Evolutionary conservation across 345 rosid genomes (phyloP), one percentile per base, ranked within the genome.

Genomic region (Populus euphratica): DNA sequence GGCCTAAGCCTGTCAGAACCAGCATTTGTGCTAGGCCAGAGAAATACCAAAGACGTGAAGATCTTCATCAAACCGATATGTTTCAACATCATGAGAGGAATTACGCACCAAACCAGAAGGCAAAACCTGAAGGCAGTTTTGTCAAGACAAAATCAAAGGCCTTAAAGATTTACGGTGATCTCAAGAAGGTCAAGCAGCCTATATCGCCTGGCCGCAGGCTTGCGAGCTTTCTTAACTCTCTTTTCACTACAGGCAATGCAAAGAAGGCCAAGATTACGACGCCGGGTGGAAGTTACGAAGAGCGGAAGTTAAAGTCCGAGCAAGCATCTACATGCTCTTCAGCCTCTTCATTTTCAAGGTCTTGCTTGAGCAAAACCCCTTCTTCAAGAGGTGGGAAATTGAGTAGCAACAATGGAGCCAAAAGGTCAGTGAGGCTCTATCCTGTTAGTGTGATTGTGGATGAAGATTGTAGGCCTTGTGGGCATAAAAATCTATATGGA

Each of bases 311-410:
- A 2, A 78, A 75, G 21, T 74, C 81, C 5, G 79, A 76, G 77
- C 83, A 72, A 5, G 67, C 72, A 41, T 78, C 85, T 0, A 70
- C 81, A 8, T 82, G 85, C 17, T 78, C 85, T 20, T 70, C 85
- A 33, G 85, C 81, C 38, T 82, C 85, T 25, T 82, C 85, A 13
- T 78, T 78, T 67, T 82, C 85, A 23, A 70, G 81, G 76, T 82
- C 85, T 23, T 82, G 85, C 72, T 66, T 82, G 31, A 82, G 85
- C 76, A 82, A 82, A 62, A 82, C 85, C 8, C 85, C 85, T 18
- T 75, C 85, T 23, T 78, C 81, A 4, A 75, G 81, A 17, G 81
- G 73, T 27, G 81, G 76, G 61, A 74, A 73, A 72, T 41, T 64
- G 47, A 79, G 74, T 25, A 59, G 64, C 43, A 73, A 38, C 70